These are phyloP conservation scores for Cercospora janseana DNA, from an alignment of 2,329 filamentous ascomycete species.

Conservation along the genomic window DNA sequence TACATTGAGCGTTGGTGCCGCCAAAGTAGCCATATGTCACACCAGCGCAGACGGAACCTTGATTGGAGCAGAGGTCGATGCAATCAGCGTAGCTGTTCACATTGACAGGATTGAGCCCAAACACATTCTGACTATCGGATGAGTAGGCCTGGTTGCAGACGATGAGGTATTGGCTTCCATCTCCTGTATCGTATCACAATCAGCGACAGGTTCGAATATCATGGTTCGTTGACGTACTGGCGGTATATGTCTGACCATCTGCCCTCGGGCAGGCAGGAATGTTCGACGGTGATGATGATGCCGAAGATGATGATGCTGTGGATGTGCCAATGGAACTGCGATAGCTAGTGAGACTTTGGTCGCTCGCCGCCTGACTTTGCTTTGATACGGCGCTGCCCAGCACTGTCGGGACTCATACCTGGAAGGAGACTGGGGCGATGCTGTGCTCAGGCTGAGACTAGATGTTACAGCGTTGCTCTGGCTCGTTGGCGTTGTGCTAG, in stretches of 20 bases:
- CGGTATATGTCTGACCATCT: background rate
- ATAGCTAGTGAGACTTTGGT: no score
- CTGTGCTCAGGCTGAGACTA: no score
- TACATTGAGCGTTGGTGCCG: constrained; percentile 1
- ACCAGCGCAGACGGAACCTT: constrained; percentile 5
- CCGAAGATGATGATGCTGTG: background rate
- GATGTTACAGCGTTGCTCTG: no score
- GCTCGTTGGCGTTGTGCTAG: no score
- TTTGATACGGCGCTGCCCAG: no score
- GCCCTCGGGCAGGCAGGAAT: constrained; percentile 3
- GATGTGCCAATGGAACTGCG: no score
- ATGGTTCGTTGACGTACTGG: background rate
- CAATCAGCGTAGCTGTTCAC: constrained; percentile 4
- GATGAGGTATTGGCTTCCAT: constrained; percentile 8
- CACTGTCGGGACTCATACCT: no score
- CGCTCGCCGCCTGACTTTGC: no score
- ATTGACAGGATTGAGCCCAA: background rate
- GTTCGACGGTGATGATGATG: no score
- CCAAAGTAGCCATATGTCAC: constrained; percentile 1
- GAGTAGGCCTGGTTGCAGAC: constrained; percentile 12
- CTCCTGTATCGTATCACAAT: background rate
- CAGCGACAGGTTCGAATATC: background rate
- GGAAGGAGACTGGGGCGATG: no score
- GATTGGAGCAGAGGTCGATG: constrained; percentile 5
- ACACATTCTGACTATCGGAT: constrained; percentile 4